phyloP scores from a whole-genome alignment of 345 rosid species.

The Eucalyptus sp. region DNA sequence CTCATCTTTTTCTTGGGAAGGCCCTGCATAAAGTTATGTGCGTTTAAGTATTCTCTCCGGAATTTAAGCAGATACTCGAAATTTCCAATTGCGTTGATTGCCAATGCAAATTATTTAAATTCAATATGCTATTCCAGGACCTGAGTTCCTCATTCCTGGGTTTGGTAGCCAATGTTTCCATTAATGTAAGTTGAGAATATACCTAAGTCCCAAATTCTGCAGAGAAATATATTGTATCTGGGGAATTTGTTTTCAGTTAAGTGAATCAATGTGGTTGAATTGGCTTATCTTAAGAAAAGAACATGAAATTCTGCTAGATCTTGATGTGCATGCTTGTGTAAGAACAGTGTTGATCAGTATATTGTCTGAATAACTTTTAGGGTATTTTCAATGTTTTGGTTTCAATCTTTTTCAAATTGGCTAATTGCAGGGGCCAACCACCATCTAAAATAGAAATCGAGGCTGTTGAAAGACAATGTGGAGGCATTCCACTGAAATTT shows the following conservation, averaged over 20 bases:
- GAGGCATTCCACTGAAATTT: slow-evolving; percentile 33
- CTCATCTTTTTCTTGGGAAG: neutral
- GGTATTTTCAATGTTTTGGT: neutral
- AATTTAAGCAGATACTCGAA: neutral
- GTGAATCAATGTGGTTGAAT: neutral
- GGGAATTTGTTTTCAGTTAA: neutral
- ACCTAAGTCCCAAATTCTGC: neutral
- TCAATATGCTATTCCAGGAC: neutral
- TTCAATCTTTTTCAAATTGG: neutral
- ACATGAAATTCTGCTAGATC: neutral
- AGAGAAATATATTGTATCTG: neutral
- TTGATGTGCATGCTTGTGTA: neutral
- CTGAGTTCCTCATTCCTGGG: neutral
- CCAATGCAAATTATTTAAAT: neutral
- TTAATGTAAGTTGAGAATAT: neutral
- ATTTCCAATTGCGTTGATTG: neutral
- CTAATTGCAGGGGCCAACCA: slow-evolving; percentile 37
- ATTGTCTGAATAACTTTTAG: neutral
- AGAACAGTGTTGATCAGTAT: neutral
- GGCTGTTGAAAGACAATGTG: slow-evolving; percentile 31
- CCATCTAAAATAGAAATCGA: slow-evolving; percentile 40
- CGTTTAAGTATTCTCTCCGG: neutral
- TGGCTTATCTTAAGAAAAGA: neutral
- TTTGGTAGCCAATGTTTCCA: neutral
- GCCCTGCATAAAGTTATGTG: neutral